Percentiles rank a stretch among this genome's conserved stretches.
Evolutionary conservation across 306 rosid genomes (phyloP).

Genomic region (Fagus crenata): DNA sequence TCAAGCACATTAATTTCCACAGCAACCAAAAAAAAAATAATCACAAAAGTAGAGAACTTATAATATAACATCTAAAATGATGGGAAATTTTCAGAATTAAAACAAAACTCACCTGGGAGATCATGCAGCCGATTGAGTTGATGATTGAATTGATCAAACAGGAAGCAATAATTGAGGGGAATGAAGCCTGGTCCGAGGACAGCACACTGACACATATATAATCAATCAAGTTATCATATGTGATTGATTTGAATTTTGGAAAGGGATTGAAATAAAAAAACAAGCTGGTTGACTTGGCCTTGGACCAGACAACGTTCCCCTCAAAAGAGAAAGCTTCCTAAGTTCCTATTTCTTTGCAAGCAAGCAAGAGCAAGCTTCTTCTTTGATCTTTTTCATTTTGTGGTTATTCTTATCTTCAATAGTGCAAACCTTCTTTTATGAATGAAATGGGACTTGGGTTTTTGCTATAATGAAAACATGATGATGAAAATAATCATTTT

Average conservation of each 20-base stretch:
- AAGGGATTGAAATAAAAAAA: background rate
- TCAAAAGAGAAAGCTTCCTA: constrained; percentile 52
- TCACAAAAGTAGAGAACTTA: background rate
- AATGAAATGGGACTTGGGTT: constrained; percentile 24
- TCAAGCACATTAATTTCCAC: constrained; percentile 12
- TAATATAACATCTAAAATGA: background rate
- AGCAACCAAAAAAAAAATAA: background rate
- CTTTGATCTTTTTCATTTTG: background rate
- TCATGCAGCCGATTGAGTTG: constrained; percentile 6
- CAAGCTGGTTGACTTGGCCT: constrained; percentile 29
- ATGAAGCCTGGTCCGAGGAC: constrained; percentile 90
- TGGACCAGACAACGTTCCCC: constrained; percentile 75
- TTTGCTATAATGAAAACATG: constrained; percentile 27
- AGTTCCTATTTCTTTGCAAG: background rate
- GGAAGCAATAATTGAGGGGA: constrained; percentile 66
- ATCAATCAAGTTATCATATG: background rate
- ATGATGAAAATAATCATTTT: constrained; percentile 47
- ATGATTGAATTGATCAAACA: background rate
- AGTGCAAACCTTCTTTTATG: background rate
- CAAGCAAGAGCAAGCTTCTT: background rate
- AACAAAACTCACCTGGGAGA: constrained; percentile 37
- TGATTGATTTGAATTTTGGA: background rate
- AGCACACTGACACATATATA: background rate
- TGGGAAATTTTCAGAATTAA: background rate
- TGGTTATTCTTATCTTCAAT: constrained; percentile 10